Evolutionary conservation across 257 asterid genomes (phyloP).

Genomic region (Avicennia marina): DNA sequence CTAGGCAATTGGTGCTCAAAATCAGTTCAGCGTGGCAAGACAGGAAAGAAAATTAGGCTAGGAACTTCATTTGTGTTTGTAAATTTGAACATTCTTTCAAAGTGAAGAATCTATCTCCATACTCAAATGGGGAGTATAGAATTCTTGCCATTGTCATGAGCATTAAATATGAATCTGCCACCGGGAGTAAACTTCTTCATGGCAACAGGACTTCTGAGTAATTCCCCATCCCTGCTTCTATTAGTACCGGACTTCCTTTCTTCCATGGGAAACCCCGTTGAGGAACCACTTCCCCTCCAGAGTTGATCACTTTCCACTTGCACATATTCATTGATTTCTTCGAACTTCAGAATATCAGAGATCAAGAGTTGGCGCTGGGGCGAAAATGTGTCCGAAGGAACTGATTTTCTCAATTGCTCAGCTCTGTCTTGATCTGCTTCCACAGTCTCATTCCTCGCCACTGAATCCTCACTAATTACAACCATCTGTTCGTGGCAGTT

Average conservation of each 20-base stretch:
- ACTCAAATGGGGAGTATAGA: slow-evolving; percentile 30
- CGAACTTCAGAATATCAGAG: slow-evolving; percentile 33
- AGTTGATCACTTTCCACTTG: slow-evolving; percentile 17
- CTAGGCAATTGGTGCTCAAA: too few relatives aligned
- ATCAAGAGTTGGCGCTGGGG: slow-evolving; percentile 21
- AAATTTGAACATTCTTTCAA: too few relatives aligned
- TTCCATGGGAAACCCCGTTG: slow-evolving; percentile 19
- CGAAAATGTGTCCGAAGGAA: slow-evolving; percentile 37
- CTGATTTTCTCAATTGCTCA: slow-evolving; percentile 35
- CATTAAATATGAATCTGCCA: slow-evolving; percentile 34
- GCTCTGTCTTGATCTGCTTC: slow-evolving; percentile 21
- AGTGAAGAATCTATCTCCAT: background rate
- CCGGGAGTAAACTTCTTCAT: slow-evolving; percentile 48
- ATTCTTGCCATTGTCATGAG: slow-evolving; percentile 39
- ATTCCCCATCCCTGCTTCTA: slow-evolving; percentile 18
- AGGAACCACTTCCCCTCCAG: slow-evolving; percentile 38
- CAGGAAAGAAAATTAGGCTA: slow-evolving; percentile 12
- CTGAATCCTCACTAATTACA: too few relatives aligned
- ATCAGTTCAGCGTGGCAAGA: slow-evolving; percentile 6
- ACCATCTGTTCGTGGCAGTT: too few relatives aligned
- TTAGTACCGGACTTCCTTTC: too few relatives aligned
- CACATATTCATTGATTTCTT: slow-evolving; percentile 29
- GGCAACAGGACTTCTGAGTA: slow-evolving; percentile 24
- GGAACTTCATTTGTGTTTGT: slow-evolving; percentile 12
- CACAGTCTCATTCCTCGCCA: background rate